Base-by-base conservation (phyloP, 164 flowering plant genomes). In the Echeveria elegans region DNA sequence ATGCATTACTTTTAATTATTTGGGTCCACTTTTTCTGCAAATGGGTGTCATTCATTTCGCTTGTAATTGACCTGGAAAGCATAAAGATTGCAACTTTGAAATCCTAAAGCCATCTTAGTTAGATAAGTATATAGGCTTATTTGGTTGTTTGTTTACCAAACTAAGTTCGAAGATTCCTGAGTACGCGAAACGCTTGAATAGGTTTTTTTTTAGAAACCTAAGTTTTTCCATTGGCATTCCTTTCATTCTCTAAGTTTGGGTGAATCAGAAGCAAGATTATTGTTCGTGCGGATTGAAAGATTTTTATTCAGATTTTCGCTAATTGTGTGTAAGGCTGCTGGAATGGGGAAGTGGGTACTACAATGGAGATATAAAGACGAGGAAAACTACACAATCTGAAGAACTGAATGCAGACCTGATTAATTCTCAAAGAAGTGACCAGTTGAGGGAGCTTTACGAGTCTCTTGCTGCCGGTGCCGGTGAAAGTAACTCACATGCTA, bases 351-450 rank as follows among this genome's bases (percentile, higher is more conserved):
- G 84, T 68, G 98, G 98, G 60, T 89, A 86, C 80, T 94, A 94
- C 73, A 91, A 91, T 78, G 98, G 98, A 47, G 97, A 86, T 40
- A 88, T 94, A 5, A 94, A 91, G 85, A 94, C 98, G 18, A 82
- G 91, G 75, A 94, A 86, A 75, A 94, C 97, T 30, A 67, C 86
- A 66, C 92, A 89, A 65, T 71, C 84, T 0, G 75, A 71, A 47
- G 96, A 89, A 50, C 66, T 83, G 1, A 79, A 80, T 69, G 77
- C 82, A 0, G 92, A 86, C 60, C 79, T 82, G 52, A 65, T 85
- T 72, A 89, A 84, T n/a, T 72, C 87, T 71, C 88, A 88, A 73
- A 86, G 98, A 67, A 89, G 88, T 70, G 90, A 89, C 70, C 96
- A 94, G 63, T 63, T 90, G 67, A 84, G 88, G 70, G 97, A 90